Evolutionary conservation across 345 rosid genomes (phyloP).

Genomic region (Hibiscus trionum): DNA sequence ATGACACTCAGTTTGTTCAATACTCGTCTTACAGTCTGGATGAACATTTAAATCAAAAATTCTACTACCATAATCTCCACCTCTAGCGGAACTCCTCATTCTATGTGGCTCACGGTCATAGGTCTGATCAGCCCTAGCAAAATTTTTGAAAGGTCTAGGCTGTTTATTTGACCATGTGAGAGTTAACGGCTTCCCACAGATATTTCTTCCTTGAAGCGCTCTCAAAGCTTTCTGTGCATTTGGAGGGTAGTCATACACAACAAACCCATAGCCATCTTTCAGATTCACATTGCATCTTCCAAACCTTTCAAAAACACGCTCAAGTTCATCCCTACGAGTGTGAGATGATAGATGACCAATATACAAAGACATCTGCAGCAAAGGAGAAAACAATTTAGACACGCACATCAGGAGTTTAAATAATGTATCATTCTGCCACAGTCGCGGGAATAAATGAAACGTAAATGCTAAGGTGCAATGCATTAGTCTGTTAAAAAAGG

Average conservation of each 20-base stretch:
- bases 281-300: slow-evolving; percentile 34
- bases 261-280: slow-evolving; percentile 49
- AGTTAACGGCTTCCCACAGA: slow-evolving; percentile 33
- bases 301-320: slow-evolving; percentile 34
- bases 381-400: neutral
- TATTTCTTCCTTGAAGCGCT: slow-evolving; percentile 26
- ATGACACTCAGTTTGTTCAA: slow-evolving; percentile 11
- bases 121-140: slow-evolving; percentile 15
- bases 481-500: neutral
- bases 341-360: slow-evolving; percentile 35
- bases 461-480: neutral
- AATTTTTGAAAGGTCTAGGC: slow-evolving; percentile 25
- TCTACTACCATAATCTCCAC: slow-evolving; percentile 8
- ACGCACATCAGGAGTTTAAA: neutral
- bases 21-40: slow-evolving; percentile 10
- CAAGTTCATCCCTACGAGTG: slow-evolving; percentile 29
- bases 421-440: neutral
- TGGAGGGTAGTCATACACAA: slow-evolving; percentile 36
- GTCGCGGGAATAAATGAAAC: neutral
- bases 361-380: slow-evolving; percentile 39
- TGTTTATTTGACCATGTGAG: slow-evolving; percentile 52
- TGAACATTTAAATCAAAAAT: slow-evolving; percentile 15
- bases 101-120: slow-evolving; percentile 10
- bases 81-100: slow-evolving; percentile 13
- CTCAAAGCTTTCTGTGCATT: slow-evolving; percentile 43